Evolutionary conservation across 441 rosid genomes (phyloP).

Genomic region (Biscutella laevigata): DNA sequence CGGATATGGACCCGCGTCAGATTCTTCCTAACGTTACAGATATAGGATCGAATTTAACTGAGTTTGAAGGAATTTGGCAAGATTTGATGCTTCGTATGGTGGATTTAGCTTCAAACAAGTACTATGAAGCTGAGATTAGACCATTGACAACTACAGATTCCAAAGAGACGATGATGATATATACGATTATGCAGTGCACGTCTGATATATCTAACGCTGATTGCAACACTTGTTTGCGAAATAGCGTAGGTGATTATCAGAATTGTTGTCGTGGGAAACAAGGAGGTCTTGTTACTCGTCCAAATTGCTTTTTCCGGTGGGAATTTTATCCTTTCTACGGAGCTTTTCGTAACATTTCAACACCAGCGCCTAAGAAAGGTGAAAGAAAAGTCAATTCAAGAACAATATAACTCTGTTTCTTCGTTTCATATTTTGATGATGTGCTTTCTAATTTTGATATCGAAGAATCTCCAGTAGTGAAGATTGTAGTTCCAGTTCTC

Average conservation of each 20-base stretch:
- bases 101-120: slow-evolving; percentile 12
- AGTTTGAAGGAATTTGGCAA: slow-evolving; percentile 9
- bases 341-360: slow-evolving; percentile 2
- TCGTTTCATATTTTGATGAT: background rate
- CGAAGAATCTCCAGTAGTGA: background rate
- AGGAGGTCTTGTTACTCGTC: slow-evolving; percentile 15
- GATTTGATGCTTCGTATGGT: slow-evolving; percentile 4
- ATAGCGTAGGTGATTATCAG: background rate
- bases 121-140: slow-evolving; percentile 12
- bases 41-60: background rate
- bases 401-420: background rate
- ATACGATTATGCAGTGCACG: slow-evolving; percentile 24
- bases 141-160: background rate
- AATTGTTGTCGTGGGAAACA: slow-evolving; percentile 20
- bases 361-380: background rate
- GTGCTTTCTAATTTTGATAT: background rate
- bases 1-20: background rate
- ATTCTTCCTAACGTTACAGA: slow-evolving; percentile 6
- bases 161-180: background rate
- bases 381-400: background rate
- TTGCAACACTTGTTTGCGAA: slow-evolving; percentile 12
- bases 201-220: slow-evolving; percentile 1
- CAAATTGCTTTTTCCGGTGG: slow-evolving; percentile 21
- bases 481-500: background rate
- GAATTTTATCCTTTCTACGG: slow-evolving; percentile 18